Base-by-base conservation (phyloP, 2,329 filamentous ascomycete genomes). In the Paecilomyces formosus region DNA sequence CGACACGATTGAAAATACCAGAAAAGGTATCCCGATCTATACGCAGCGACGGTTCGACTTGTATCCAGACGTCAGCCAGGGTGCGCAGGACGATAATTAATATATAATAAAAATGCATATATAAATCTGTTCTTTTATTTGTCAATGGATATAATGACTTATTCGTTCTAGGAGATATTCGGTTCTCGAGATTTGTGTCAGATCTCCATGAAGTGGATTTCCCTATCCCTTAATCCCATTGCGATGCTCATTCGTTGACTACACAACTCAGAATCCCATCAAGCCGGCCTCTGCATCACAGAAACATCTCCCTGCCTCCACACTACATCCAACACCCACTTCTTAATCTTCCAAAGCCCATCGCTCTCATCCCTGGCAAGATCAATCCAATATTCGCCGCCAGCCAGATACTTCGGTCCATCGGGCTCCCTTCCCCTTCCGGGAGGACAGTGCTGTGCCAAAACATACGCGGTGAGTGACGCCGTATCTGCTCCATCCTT, bases 21-120 rank as follows among this genome's bases (percentile, higher is more conserved):
- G 93, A 72, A 90, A 84, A 73, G 88, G 88, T 5, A 96, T 99
- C 65, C 94, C 94, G 2, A 80, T 97, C 56, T 85, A 87, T 67
- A 83, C 82, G 18, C 94, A 99, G 81, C 83, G 94, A 68, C 81
- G 94, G 64, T 99, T 96, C 72, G 94, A 99, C 74, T 88, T 99
- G 21, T 99, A 99, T 74, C 89, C 91, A 0, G 92, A 99, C 79
- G 85, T 99, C 31, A 92, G 86, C 68, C 75, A 83, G 67, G 87
- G 84, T 1, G 77, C 80, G 6, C 72, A 66, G 30, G 76, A 72
- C 64, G 71, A 78, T 49, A 74, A 78, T 58, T 71, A 60, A 58
- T 33, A 56, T 45, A 45, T 9, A 18, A 18, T 45, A 45, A 45
- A 21, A 9, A n/a, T 18, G 6, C 39, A 8, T 8, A 45, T 21